Base-by-base conservation (phyloP, 352 stramenopile genomes). In the Globisporangium splendens region DNA sequence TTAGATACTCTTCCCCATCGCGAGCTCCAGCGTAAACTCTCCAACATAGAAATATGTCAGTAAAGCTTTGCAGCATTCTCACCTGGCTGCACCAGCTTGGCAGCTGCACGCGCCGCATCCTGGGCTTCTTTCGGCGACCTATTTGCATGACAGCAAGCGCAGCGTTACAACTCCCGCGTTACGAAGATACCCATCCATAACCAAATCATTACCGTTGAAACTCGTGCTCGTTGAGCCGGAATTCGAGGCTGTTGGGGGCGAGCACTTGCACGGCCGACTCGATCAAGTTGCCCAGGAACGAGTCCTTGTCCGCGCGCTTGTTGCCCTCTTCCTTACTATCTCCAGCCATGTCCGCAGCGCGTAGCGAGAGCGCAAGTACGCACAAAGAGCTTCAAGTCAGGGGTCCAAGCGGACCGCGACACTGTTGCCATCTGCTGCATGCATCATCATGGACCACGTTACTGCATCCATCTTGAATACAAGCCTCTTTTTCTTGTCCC, bases 181-280 rank as follows among this genome's bases (percentile, higher is more conserved):
- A n/a, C n/a, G n/a, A n/a, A n/a, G n/a, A 50, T 35, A 5, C 41
- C 14, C 56, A 50, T 18, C 24, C 8, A 24, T 55, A 15, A 15
- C 21, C 24, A 13, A 22, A 50, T 22, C 18, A n/a, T 7, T 21
- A 91, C 81, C 72, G 61, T 57, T 91, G 73, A 52, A 91, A 89
- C 56, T 91, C 82, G 35, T 86, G 66, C 54, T 87, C 75, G 58
- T 88, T 86, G 54, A 89, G 87, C 59, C 85, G 82, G 28, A 35
- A 35, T 8, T 35, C 28, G 38, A 91, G 56, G 48, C 75, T 88
- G 51, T 91, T 91, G 38, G 82, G 82, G 28, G 77, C 73, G 15
- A 91, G 61, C 13, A 91, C 62, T 55, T 85, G 72, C 47, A 68
- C 66, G 1, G 75, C 75, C 18, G 71, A 71, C 21, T 70, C 64